Base-by-base conservation (phyloP, 768 basidiomycete species). In the Lactarius sp. region DNA sequence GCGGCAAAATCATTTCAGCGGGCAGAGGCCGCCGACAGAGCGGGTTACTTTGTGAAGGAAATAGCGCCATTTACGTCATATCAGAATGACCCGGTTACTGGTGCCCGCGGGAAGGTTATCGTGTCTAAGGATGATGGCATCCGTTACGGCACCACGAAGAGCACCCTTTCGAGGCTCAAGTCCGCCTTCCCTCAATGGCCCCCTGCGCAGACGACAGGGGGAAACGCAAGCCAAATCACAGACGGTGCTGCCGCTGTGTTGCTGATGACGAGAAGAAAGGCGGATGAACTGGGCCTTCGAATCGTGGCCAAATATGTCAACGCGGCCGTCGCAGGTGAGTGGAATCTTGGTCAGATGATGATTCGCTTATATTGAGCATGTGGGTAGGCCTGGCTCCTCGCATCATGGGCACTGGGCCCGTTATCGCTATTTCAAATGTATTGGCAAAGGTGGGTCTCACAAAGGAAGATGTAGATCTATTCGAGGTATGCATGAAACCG, bases 321-420 rank as follows among this genome's bases (percentile, higher is more conserved):
- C n/a, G 90, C 90, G 1, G 78, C 82, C 8, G 81, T 92, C 12
- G 77, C 82, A 34, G 90, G 89, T 81, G 66, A 46, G 78, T 70
- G 36, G 14, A 22, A 22, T 22, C 12, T 46, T 50, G 27, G 39
- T 22, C 55, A 4, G 54, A 47, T 12, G 54, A 47, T 12, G 33
- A 22, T 13, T 27, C 46, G 33, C 13, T 49, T 13, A 27, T 52
- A 42, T 33, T 51, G 14, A 42, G 36, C 39, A 8, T 18, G 10
- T 18, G 54, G 2, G 22, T 60, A 84, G 89, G 90, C 58, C 77
- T 86, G 14, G 80, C 88, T 2, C 93, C 93, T 1, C 84, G 91
- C 22, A 81, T 94, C 50, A 94, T 94, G 92, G 91, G 91, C 55
- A 80, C 95, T 71, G 94, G 92, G 1, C 95, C 95, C 3, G 79